A percentile compares a stretch with the other conserved stretches of the same genome.
phyloP scores from a whole-genome alignment of 768 basidiomycete species.

The Hericium erinaceus region DNA sequence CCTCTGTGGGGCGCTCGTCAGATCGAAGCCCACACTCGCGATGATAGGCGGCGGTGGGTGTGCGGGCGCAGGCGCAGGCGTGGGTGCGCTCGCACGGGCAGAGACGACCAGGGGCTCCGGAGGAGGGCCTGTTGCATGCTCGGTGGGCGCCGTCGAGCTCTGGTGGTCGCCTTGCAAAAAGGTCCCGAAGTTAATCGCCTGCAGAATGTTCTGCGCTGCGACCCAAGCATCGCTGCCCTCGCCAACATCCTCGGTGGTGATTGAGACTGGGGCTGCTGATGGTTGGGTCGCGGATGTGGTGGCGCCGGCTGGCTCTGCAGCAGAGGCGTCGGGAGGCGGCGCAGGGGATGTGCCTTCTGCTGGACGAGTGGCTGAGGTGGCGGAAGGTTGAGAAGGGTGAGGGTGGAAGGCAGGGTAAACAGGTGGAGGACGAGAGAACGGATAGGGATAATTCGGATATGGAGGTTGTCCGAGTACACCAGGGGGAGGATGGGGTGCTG shows the following conservation, averaged over 20 bases:
- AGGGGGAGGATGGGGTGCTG: conserved; percentile 1
- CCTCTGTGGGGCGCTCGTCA: background rate
- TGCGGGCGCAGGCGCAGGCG: too few relatives aligned
- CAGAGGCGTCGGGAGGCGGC: background rate
- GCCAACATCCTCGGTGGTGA: conserved; percentile 22
- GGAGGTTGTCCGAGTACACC: conserved; percentile 18
- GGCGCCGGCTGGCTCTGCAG: conserved; percentile 1
- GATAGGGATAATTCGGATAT: conserved; percentile 31
- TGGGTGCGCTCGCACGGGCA: background rate
- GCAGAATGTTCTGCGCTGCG: conserved; percentile 68
- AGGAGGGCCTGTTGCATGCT: background rate
- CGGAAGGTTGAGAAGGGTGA: conserved; percentile 2
- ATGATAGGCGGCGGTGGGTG: background rate
- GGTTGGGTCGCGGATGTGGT: background rate
- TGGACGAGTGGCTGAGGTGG: background rate
- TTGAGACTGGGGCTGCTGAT: background rate
- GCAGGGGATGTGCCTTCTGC: background rate
- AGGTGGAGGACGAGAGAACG: conserved; percentile 26
- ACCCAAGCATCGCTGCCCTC: conserved; percentile 61
- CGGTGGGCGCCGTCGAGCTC: conserved; percentile 8
- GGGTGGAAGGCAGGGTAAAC: conserved; percentile 20
- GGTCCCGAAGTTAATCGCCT: conserved; percentile 64
- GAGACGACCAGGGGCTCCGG: background rate
- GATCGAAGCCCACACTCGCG: background rate
- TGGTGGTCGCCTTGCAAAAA: conserved; percentile 33